Evolutionary conservation across 2,329 filamentous ascomycete genomes (phyloP), one percentile per base, ranked within the genome.

Genomic region (Cercospora brassicicola): DNA sequence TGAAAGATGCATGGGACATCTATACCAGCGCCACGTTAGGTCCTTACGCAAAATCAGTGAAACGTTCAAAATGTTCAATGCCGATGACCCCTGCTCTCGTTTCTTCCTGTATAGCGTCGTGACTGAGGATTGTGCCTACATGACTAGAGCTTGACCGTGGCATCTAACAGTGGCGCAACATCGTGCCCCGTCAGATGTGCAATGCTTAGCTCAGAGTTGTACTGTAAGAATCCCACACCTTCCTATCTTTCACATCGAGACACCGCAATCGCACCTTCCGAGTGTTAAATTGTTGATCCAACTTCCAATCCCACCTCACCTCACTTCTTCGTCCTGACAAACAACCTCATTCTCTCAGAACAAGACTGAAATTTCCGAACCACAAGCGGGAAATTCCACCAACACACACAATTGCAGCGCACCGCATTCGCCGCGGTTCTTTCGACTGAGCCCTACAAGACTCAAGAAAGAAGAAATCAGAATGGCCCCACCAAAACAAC

Each of bases 401-500:
- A 28, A 23, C 4, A 26, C 45, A 7, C 23, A 28, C 48, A 13
- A 11, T 15, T 7, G 11, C 10, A 51, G 20, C 48, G n/a, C n/a
- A 53, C 13, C 5, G 11, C 20, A 23, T 10, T 13, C 45, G 23
- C 18, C 45, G 45, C 20, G 18, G 10, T 20, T 26, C 45, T 11
- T 13, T 4, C 45, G 18, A 26, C 42, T 26, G n/a, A 18, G 18
- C 53, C 18, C 10, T 61, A 53, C 66, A 30, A 63, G 13, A 23
- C 55, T 57, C 31, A 10, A 42, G 30, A 42, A 18, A 6, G 13
- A 26, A 57, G 11, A 57, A 11, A 31, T 2, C 23, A 56, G 70
- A 59, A 76, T 76, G 74, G 74, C 75, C 18, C 75, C 74, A 42
- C 82, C 84, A 72, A 81, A 84, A 71, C 18, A 59, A 2, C 83